Evolutionary conservation across 1,139 yeast genomes (phyloP).

Genomic region (Saccharomyces hybrid): DNA sequence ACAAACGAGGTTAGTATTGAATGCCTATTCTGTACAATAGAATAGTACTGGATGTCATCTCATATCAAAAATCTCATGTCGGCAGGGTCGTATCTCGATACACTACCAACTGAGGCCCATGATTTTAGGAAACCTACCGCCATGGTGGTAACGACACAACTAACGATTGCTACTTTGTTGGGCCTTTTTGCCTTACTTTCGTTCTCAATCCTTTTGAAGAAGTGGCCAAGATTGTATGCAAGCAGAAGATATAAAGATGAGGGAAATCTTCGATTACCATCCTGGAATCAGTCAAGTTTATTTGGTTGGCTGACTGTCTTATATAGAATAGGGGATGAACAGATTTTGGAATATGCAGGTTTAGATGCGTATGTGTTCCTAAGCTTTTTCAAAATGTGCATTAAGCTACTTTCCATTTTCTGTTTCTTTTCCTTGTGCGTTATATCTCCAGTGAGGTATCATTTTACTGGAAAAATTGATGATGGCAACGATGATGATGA

Average conservation of each 20-base stretch:
- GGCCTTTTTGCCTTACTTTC: slow-evolving; percentile 58
- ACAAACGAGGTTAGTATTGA: background rate
- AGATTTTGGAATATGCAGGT: slow-evolving; percentile 83
- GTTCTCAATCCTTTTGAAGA: slow-evolving; percentile 55
- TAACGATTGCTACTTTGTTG: slow-evolving; percentile 50
- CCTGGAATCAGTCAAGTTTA: slow-evolving; percentile 43
- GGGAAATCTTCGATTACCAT: slow-evolving; percentile 33
- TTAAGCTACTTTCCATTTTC: slow-evolving; percentile 45
- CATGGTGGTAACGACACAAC: slow-evolving; percentile 42
- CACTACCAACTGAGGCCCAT: slow-evolving; percentile 12
- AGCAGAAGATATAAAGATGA: slow-evolving; percentile 37
- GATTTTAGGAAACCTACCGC: slow-evolving; percentile 38
- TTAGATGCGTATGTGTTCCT: slow-evolving; percentile 84
- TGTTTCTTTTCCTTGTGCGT: slow-evolving; percentile 50
- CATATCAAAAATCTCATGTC: background rate
- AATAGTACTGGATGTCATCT: background rate
- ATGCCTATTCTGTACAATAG: background rate
- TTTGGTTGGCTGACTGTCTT: slow-evolving; percentile 77
- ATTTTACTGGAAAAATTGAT: slow-evolving; percentile 54
- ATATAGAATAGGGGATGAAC: slow-evolving; percentile 58
- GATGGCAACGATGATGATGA: slow-evolving; percentile 33
- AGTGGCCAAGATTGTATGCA: slow-evolving; percentile 67
- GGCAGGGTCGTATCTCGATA: background rate
- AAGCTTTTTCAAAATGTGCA: slow-evolving; percentile 68
- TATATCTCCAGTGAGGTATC: slow-evolving; percentile 61